phyloP scores from a whole-genome alignment of 73 alveolate genomes.

The Paramecium pentaurelia region DNA sequence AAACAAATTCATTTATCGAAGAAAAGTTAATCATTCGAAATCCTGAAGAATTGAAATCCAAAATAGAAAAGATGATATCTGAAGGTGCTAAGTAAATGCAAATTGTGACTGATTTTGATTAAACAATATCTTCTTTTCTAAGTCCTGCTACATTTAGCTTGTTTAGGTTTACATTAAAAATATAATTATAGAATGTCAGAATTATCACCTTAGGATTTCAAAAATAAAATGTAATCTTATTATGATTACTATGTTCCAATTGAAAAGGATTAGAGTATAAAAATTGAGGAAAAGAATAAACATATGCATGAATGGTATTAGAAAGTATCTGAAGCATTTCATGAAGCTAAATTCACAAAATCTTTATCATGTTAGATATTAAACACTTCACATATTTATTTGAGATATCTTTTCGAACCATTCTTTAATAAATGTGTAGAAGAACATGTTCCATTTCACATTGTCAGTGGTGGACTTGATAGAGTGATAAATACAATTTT shows the following conservation, averaged over 20 bases:
- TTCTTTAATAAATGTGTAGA: neutral
- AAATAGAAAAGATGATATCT: neutral
- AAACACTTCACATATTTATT: neutral
- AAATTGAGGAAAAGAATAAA: slow-evolving; percentile 36
- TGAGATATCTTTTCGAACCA: neutral
- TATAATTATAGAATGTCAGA: neutral
- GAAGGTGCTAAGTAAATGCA: neutral
- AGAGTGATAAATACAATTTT: neutral
- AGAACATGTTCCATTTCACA: neutral
- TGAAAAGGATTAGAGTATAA: slow-evolving; percentile 12
- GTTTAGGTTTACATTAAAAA: neutral
- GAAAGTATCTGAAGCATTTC: slow-evolving; percentile 24
- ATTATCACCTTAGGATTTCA: neutral
- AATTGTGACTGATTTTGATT: slow-evolving; percentile 40
- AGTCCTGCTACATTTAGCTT: slow-evolving; percentile 35
- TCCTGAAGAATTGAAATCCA: neutral
- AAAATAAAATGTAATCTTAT: neutral
- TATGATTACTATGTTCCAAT: slow-evolving; percentile 36
- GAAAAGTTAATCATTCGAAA: neutral
- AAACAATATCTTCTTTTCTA: slow-evolving; percentile 3
- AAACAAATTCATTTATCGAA: neutral
- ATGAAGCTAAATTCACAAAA: neutral
- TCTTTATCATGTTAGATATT: neutral
- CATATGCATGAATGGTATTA: slow-evolving; percentile 44
- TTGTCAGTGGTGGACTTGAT: slow-evolving; percentile 34